Conservation (phyloP, 179 eudicot species). For the Sideroxylon spinosum region DNA sequence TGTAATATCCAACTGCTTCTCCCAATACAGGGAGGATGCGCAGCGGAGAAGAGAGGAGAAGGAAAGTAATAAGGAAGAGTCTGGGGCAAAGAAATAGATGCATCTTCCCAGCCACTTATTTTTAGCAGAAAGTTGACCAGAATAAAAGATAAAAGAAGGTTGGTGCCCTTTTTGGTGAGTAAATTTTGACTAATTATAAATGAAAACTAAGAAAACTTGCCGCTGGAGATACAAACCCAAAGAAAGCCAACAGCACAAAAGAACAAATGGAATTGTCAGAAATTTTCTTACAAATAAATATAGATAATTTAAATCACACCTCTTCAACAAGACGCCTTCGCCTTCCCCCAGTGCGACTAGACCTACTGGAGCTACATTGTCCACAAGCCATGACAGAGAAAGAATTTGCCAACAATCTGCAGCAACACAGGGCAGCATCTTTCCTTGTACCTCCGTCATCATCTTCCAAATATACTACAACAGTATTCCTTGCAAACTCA, state of each 20-base stretch:
- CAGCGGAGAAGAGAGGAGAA: too few relatives aligned
- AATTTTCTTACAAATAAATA: background rate
- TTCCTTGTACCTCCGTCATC: constrained; percentile 83
- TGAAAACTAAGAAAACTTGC: too few relatives aligned
- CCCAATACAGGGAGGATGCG: too few relatives aligned
- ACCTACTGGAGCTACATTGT: constrained; percentile 62
- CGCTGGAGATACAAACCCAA: background rate
- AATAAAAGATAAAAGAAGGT: too few relatives aligned
- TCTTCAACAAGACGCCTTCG: constrained; percentile 80
- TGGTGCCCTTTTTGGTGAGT: too few relatives aligned
- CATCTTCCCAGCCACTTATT: too few relatives aligned
- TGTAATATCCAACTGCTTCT: too few relatives aligned
- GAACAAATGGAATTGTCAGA: background rate
- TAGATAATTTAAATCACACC: constrained; percentile 36
- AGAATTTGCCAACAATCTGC: constrained; percentile 73
- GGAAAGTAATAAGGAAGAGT: too few relatives aligned
- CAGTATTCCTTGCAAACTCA: constrained; percentile 80
- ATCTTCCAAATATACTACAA: constrained; percentile 76
- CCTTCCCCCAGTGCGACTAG: constrained; percentile 73
- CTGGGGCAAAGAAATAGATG: too few relatives aligned
- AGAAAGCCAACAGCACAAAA: background rate
- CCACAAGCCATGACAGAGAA: constrained; percentile 44
- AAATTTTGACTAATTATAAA: too few relatives aligned
- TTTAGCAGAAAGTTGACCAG: too few relatives aligned
- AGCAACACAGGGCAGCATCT: constrained; percentile 95